phyloP scores from a whole-genome alignment of 306 rosid species.

The Rosa lucieae region DNA sequence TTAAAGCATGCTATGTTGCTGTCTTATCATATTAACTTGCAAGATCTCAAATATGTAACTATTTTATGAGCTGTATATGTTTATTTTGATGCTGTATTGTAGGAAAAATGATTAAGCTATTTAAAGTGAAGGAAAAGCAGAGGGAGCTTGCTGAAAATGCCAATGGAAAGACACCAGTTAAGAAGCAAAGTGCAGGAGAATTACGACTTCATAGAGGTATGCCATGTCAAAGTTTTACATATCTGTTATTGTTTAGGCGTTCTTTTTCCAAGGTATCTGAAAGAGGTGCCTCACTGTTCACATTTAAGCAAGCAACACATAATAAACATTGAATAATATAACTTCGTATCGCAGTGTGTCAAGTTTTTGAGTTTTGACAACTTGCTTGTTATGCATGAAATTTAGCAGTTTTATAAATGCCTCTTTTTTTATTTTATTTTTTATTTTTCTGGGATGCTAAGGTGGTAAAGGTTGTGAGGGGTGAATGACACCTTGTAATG shows the following conservation, averaged over 20 bases:
- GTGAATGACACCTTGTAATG: neutral
- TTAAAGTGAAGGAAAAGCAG: slow-evolving; percentile 64
- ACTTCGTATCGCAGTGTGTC: neutral
- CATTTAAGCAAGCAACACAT: neutral
- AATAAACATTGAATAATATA: neutral
- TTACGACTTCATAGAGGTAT: slow-evolving; percentile 59
- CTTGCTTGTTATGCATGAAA: neutral
- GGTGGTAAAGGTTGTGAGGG: neutral
- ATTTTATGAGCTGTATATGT: neutral
- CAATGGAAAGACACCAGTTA: slow-evolving; percentile 41
- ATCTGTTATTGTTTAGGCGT: neutral
- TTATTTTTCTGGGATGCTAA: neutral
- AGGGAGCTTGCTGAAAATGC: slow-evolving; percentile 52
- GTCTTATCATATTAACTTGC: neutral
- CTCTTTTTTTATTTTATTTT: neutral
- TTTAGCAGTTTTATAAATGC: neutral
- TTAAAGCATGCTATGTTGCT: neutral
- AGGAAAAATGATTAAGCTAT: slow-evolving; percentile 57
- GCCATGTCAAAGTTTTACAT: neutral
- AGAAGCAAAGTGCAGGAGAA: slow-evolving; percentile 58
- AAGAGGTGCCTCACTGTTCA: neutral
- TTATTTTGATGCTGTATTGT: slow-evolving; percentile 14
- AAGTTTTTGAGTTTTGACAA: neutral
- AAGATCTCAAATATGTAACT: neutral
- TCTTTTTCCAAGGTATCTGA: neutral